Conservation (phyloP, 1,139 yeast genomes). For the Hyphopichia buzzinii region DNA sequence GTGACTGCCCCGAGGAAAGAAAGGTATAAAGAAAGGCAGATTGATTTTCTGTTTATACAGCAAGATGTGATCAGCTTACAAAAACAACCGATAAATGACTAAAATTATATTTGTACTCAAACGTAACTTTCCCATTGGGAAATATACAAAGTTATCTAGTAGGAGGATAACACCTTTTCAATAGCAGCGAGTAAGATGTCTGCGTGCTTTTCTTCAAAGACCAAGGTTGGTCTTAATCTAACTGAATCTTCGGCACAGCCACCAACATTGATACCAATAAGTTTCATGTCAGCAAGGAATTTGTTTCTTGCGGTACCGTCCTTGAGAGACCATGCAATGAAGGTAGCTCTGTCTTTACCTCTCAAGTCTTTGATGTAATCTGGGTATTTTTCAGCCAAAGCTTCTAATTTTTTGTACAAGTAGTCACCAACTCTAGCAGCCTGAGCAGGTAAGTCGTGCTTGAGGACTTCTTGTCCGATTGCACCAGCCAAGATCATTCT, state of each 20-base stretch:
- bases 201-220: conserved; percentile 74
- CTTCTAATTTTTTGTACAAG: conserved; percentile 52
- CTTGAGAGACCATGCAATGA: conserved; percentile 73
- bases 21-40: too few relatives aligned
- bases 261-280: conserved; percentile 70
- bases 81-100: too few relatives aligned
- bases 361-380: conserved; percentile 53
- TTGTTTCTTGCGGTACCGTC: conserved; percentile 53
- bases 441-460: conserved; percentile 55
- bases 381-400: conserved; percentile 53
- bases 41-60: too few relatives aligned
- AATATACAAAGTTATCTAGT: too few relatives aligned
- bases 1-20: too few relatives aligned
- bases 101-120: too few relatives aligned
- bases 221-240: conserved; percentile 74
- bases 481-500: conserved; percentile 71
- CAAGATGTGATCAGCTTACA: too few relatives aligned
- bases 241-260: conserved; percentile 76
- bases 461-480: conserved; percentile 61
- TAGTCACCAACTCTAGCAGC: conserved; percentile 64
- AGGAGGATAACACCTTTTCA: conserved; percentile 45
- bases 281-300: conserved; percentile 56
- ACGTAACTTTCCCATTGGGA: too few relatives aligned
- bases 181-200: conserved; percentile 56
- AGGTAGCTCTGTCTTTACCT: conserved; percentile 74